Percentiles rank a stretch among this genome's conserved stretches.
These are phyloP conservation scores for Leucogyrophana mollusca DNA, from an alignment of 768 basidiomycete species.

Conservation along the genomic window DNA sequence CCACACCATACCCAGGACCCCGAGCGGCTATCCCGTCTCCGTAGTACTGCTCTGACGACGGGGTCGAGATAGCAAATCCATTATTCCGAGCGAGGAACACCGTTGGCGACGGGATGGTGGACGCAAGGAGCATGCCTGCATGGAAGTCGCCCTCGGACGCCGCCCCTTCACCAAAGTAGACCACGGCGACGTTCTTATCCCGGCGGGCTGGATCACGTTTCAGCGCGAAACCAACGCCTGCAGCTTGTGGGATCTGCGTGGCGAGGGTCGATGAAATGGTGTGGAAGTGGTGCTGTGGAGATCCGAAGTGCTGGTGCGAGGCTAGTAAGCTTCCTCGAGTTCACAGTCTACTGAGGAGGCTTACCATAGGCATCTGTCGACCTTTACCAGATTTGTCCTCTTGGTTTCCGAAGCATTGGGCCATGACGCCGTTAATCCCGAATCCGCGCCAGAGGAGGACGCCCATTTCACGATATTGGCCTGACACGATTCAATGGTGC, in stretches of 20 bases:
- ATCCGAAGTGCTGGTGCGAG: slow-evolving; percentile 76
- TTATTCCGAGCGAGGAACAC: slow-evolving; percentile 80
- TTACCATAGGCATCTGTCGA: slow-evolving; percentile 90
- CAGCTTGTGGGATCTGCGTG: slow-evolving; percentile 94
- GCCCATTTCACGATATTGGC: slow-evolving; percentile 92
- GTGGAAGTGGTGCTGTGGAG: slow-evolving; percentile 81
- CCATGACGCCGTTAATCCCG: slow-evolving; percentile 77
- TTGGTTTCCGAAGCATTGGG: slow-evolving; percentile 86
- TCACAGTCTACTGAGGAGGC: slow-evolving; percentile 12
- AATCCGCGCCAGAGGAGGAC: slow-evolving; percentile 89
- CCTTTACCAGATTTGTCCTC: slow-evolving; percentile 82
- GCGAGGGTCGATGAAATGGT: slow-evolving; percentile 92
- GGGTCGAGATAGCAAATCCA: slow-evolving; percentile 95
- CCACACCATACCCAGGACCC: slow-evolving; percentile 88
- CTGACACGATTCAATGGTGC: slow-evolving; percentile 31
- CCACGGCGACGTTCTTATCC: slow-evolving; percentile 74
- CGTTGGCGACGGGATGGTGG: slow-evolving; percentile 71
- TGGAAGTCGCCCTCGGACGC: slow-evolving; percentile 96
- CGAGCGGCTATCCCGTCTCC: slow-evolving; percentile 93
- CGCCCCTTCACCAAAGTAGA: slow-evolving; percentile 93
- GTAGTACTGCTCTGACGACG: slow-evolving; percentile 82
- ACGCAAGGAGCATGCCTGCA: slow-evolving; percentile 81
- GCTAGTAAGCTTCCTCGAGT: neutral
- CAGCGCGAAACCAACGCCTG: slow-evolving; percentile 88
- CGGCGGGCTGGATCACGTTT: slow-evolving; percentile 71